Evolutionary conservation across 2,329 filamentous ascomycete species (phyloP), one percentile per base, ranked within the genome.

Genomic region (Ophiocordyceps unilateralis): DNA sequence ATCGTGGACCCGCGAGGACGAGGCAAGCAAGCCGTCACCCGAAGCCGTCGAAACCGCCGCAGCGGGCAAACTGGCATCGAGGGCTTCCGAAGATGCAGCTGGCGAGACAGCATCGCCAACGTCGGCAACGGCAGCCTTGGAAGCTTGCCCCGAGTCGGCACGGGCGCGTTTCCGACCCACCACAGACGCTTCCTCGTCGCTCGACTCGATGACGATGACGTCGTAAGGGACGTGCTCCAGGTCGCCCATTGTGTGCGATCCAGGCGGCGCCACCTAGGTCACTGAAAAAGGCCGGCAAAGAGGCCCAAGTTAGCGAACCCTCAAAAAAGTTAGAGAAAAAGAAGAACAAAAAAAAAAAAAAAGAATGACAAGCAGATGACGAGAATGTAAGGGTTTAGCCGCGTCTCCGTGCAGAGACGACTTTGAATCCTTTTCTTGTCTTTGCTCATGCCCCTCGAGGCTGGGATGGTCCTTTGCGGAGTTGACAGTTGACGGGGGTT

Each of bases 121-220:
- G 32, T 39, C 2, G 37, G 17, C 21, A 10, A 9, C 5, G 12
- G 6, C 21, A 2, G 4, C 11, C 3, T 5, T n/a, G 8, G 14
- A 11, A n/a, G 38, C 36, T 19, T 14, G 21, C 37, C 8, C 17
- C 14, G n/a, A 10, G 14, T 39, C 30, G 14, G 24, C 23, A 15
- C 40, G 43, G 10, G 41, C n/a, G 5, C 46, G 43, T 40, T 47
- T 47, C 19, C 17, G 36, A 22, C 30, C 38, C 7, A 17, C 22
- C 37, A 14, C 17, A 15, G 40, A 20, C 1, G 41, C 41, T 1
- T 41, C 44, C 12, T 44, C 42, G 23, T 36, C 37, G 17, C 17
- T 20, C 2, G 42, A 49, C 14, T 45, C 45, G 26, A 51, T 47
- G 30, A 46, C 46, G 41, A 54, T 51, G 21, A 52, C 46, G 39